phyloP scores from a whole-genome alignment of 2,329 filamentous ascomycete species.

The Neonectria faginata region DNA sequence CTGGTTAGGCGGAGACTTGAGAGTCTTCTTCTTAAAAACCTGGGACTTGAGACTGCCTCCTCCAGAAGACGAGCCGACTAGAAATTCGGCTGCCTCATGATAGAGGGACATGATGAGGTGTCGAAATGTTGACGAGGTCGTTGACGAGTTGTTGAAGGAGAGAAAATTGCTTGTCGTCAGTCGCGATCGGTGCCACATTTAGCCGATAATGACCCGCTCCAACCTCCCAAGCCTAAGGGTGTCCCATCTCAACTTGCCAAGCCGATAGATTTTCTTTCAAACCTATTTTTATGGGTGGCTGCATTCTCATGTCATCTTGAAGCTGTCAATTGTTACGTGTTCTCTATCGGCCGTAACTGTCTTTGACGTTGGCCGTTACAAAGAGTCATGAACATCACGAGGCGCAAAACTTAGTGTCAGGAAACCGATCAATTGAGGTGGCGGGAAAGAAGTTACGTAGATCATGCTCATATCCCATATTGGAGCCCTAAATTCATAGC shows the following conservation, averaged over 20 bases:
- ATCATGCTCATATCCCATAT: constrained; percentile 21
- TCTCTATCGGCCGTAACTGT: neutral
- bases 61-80: constrained; percentile 64
- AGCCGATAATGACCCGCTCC: constrained; percentile 35
- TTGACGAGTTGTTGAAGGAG: constrained; percentile 17
- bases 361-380: neutral
- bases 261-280: neutral
- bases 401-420: neutral
- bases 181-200: constrained; percentile 19
- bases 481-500: constrained; percentile 35
- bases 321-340: neutral
- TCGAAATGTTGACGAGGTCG: constrained; percentile 4
- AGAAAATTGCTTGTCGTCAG: constrained; percentile 34
- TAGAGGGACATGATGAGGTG: constrained; percentile 84
- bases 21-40: constrained; percentile 78
- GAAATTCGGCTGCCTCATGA: constrained; percentile 84
- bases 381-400: neutral
- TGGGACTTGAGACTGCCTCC: constrained; percentile 90
- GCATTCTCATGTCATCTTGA: neutral
- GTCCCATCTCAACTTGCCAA: neutral
- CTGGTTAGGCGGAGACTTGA: constrained; percentile 83
- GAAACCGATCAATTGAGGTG: neutral
- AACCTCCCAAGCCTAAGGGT: neutral
- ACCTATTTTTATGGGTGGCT: neutral
- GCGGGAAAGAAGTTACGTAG: neutral